Conservation (phyloP, 2,329 filamentous ascomycete genomes). For the Falciphora oryzae region DNA sequence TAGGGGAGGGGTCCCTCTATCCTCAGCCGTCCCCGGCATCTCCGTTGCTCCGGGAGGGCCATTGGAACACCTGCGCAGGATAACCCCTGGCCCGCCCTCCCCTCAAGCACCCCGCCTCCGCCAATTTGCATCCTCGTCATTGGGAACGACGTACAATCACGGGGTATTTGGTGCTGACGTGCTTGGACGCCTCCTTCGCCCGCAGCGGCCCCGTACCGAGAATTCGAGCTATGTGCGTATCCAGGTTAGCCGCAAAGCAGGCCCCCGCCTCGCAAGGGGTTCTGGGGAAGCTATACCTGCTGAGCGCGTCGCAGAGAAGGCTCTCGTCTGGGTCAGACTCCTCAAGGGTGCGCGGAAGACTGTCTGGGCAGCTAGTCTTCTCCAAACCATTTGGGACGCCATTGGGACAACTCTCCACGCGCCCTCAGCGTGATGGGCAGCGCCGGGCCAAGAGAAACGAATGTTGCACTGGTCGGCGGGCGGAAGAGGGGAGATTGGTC, state of each 20-base stretch:
- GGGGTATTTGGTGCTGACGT: conserved; percentile 84
- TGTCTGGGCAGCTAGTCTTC: conserved; percentile 51
- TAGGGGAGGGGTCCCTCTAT: neutral
- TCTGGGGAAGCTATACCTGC: conserved; percentile 52
- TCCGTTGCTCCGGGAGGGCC: too few species aligned
- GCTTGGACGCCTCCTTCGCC: conserved; percentile 87
- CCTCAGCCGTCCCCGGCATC: too few species aligned
- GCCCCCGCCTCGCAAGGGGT: conserved; percentile 1
- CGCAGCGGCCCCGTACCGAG: conserved; percentile 80
- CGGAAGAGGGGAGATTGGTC: too few species aligned
- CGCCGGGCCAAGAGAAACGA: too few species aligned
- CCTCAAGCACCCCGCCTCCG: neutral
- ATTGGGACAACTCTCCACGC: conserved; percentile 28
- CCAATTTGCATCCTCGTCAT: neutral
- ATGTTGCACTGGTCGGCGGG: too few species aligned
- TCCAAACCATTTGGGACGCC: conserved; percentile 61
- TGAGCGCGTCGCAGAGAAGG: conserved; percentile 82
- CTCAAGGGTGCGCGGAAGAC: conserved; percentile 27
- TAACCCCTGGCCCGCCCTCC: neutral
- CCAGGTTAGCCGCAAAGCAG: conserved; percentile 5
- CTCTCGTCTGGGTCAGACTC: conserved; percentile 51
- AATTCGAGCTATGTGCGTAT: conserved; percentile 59
- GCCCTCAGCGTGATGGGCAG: neutral
- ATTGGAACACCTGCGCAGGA: too few species aligned
- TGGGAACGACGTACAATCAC: conserved; percentile 67